A percentile compares a stretch with the other conserved stretches of the same genome.
These are phyloP conservation scores for Neurospora sp. DNA, from an alignment of 495 filamentous ascomycete species.

Conservation along the genomic window DNA sequence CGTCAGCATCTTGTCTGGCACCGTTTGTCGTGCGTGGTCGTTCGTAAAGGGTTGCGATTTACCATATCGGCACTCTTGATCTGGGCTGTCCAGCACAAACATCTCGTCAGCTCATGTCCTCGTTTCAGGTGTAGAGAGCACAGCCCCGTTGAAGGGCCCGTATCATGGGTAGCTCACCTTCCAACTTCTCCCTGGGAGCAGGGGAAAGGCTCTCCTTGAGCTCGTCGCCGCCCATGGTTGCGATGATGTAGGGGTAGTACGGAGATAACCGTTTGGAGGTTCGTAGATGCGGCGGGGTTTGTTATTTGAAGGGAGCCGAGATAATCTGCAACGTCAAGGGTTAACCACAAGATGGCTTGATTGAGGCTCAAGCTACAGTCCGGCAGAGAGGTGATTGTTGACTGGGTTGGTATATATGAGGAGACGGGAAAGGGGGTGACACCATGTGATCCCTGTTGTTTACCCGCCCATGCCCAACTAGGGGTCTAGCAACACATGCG, in stretches of 20 bases:
- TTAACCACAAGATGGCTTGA: not conserved
- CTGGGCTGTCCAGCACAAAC: conserved; percentile 49
- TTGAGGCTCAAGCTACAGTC: not conserved
- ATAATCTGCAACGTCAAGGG: not conserved
- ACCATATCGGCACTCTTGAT: conserved; percentile 99
- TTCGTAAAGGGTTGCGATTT: conserved; percentile 19
- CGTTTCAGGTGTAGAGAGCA: not conserved
- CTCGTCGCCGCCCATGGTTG: conserved; percentile 22
- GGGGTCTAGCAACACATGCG: not conserved
- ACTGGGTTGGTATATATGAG: not conserved
- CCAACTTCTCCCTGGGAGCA: conserved; percentile 28
- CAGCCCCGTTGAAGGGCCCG: not conserved
- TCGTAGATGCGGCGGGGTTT: not conserved
- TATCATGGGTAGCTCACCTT: conserved; percentile 15
- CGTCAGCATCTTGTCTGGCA: conserved; percentile 15
- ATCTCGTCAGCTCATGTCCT: not conserved
- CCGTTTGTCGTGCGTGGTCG: not conserved
- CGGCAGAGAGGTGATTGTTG: not conserved
- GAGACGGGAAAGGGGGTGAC: not conserved
- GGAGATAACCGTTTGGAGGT: conserved; percentile 1
- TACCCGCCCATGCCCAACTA: not conserved
- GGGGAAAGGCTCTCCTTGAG: conserved; percentile 18
- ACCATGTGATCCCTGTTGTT: not conserved
- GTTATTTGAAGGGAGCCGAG: not conserved
- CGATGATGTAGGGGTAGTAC: not conserved